Evolutionary conservation across 1,284 basidiomycete genomes (phyloP).

Genomic region (Takashimella tepidaria): DNA sequence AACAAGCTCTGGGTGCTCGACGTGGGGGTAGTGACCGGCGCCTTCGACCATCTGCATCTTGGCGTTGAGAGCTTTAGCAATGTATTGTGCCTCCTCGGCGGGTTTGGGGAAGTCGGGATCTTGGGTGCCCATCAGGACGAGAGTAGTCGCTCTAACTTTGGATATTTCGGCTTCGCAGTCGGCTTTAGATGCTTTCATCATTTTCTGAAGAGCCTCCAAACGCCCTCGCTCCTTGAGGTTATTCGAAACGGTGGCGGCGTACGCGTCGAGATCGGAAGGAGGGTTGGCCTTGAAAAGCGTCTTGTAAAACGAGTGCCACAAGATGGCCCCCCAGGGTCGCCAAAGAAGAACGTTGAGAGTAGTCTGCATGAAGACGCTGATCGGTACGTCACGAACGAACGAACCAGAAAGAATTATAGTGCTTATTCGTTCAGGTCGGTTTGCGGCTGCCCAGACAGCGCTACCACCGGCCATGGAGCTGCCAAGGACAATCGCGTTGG

Average conservation of each 20-base stretch:
- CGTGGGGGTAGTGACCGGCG: neutral
- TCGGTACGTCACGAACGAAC: neutral
- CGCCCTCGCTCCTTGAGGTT: neutral
- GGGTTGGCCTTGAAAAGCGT: neutral
- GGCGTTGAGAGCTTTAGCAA: neutral
- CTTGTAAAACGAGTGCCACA: neutral
- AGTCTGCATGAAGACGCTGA: neutral
- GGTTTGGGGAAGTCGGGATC: neutral
- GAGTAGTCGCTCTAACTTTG: neutral
- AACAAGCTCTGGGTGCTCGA: neutral
- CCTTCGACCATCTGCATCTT: neutral
- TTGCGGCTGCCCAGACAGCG: neutral
- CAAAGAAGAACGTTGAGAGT: neutral
- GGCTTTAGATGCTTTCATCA: neutral
- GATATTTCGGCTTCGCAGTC: neutral
- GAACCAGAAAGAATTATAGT: neutral
- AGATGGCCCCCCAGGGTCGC: neutral
- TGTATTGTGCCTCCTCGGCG: neutral
- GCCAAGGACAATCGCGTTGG: neutral
- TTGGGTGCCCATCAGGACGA: neutral
- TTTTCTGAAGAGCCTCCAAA: neutral
- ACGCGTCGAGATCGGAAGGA: neutral
- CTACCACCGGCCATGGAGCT: neutral
- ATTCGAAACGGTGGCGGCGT: neutral
- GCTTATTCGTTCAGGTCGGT: neutral